A percentile compares a stretch with the other conserved stretches of the same genome.
These are phyloP conservation scores for Mimosa pudica DNA, from an alignment of 306 rosid species.

Conservation along the genomic window DNA sequence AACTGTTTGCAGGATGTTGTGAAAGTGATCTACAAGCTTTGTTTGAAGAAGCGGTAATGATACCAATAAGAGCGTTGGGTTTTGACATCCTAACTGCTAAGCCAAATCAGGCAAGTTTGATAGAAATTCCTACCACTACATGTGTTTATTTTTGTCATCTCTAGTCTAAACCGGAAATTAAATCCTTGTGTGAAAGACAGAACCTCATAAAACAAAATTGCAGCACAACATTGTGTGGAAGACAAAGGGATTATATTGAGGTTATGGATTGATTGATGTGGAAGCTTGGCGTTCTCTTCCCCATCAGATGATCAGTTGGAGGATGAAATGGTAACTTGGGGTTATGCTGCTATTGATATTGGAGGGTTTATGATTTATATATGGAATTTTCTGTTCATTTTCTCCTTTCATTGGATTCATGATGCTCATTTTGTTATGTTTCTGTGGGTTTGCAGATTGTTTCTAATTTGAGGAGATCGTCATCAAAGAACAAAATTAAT, in stretches of 20 bases:
- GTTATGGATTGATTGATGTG: too few species aligned
- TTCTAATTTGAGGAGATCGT: constrained; percentile 51
- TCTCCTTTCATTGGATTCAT: constrained; percentile 27
- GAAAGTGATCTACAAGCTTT: constrained; percentile 98
- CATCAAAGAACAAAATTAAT: constrained; percentile 56
- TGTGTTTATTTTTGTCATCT: too few species aligned
- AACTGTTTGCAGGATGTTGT: constrained; percentile 69
- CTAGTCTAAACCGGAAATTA: too few species aligned
- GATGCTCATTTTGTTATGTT: constrained; percentile 30
- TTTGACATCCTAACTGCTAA: constrained; percentile 75
- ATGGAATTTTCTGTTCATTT: neutral
- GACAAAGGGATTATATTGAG: too few species aligned
- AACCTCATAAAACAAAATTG: too few species aligned
- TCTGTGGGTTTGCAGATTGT: constrained; percentile 50
- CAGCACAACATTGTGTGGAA: too few species aligned
- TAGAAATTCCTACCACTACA: constrained; percentile 12
- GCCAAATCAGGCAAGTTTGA: constrained; percentile 74
- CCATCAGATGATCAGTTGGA: constrained; percentile 55
- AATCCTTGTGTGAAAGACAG: too few species aligned
- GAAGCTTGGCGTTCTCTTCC: too few species aligned
- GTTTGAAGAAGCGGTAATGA: constrained; percentile 99
- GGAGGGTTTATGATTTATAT: constrained; percentile 5
- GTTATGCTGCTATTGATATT: constrained; percentile 19
- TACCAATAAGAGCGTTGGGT: constrained; percentile 97
- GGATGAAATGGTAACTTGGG: constrained; percentile 70